These are phyloP conservation scores for Chlorella vulgaris DNA, from an alignment of 139 green algal genomes.

Conservation along the genomic window DNA sequence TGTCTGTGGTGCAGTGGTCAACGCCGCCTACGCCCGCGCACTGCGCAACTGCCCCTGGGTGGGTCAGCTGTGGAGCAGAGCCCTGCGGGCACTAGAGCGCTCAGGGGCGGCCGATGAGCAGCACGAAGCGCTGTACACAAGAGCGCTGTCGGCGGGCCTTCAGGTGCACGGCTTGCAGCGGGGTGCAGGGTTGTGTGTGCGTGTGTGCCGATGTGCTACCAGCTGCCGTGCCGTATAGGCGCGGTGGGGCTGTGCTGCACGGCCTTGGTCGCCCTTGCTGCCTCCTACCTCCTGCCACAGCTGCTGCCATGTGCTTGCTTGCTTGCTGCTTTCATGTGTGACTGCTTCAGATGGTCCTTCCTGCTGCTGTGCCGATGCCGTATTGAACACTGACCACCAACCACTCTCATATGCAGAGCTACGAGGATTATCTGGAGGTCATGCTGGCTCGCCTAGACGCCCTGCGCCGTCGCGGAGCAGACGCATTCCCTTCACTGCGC, in stretches of 20 bases:
- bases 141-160: constrained; percentile 46
- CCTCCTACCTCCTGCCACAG: neutral
- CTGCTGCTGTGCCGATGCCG: neutral
- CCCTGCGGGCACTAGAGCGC: constrained; percentile 58
- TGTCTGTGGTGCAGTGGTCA: constrained; percentile 8
- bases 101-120: constrained; percentile 7
- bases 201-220: too few relatives aligned
- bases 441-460: constrained; percentile 71
- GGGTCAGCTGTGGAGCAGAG: constrained; percentile 68
- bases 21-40: constrained; percentile 62
- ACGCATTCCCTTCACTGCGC: constrained; percentile 25
- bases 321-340: too few relatives aligned
- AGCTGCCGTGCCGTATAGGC: too few relatives aligned
- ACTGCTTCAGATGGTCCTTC: neutral
- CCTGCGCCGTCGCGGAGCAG: constrained; percentile 47
- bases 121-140: neutral
- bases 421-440: constrained; percentile 62
- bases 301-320: too few relatives aligned
- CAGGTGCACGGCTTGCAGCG: too few relatives aligned
- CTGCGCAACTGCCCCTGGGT: constrained; percentile 89
- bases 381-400: neutral
- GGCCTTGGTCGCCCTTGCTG: too few relatives aligned
- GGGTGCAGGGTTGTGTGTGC: too few relatives aligned
- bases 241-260: too few relatives aligned
- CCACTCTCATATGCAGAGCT: constrained; percentile 49